Percentiles rank a stretch among this genome's conserved stretches.
Evolutionary conservation across 2,329 filamentous ascomycete species (phyloP).

Genomic region (Epichloe amarillans): DNA sequence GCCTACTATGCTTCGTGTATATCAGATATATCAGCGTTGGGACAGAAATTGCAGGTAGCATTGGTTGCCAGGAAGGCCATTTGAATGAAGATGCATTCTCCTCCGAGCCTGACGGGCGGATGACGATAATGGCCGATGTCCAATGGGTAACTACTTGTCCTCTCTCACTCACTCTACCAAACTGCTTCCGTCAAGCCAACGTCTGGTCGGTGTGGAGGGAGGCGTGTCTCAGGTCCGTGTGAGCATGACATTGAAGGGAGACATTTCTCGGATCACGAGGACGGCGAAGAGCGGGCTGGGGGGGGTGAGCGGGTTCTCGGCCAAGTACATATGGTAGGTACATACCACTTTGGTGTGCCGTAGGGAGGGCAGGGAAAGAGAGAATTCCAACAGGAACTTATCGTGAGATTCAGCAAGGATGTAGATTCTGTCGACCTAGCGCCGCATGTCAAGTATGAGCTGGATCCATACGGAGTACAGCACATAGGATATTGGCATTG

Average conservation of each 20-base stretch:
- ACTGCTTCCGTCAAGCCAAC: background rate
- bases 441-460: background rate
- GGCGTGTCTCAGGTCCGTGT: background rate
- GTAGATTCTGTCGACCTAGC: background rate
- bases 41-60: background rate
- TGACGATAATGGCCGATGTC: background rate
- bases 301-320: background rate
- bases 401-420: background rate
- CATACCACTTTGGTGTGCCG: background rate
- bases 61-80: background rate
- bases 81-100: no score
- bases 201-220: background rate
- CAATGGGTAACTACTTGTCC: background rate
- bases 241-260: background rate
- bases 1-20: no score
- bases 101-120: background rate
- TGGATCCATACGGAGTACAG: no score
- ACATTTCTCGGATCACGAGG: conserved; percentile 1
- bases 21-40: no score
- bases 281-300: background rate
- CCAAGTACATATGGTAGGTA: background rate
- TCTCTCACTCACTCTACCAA: background rate
- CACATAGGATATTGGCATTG: no score
- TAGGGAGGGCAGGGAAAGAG: background rate
- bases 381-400: background rate